Conservation (phyloP, 2,329 filamentous ascomycete species). For the Aspergillus quadrilineatus region DNA sequence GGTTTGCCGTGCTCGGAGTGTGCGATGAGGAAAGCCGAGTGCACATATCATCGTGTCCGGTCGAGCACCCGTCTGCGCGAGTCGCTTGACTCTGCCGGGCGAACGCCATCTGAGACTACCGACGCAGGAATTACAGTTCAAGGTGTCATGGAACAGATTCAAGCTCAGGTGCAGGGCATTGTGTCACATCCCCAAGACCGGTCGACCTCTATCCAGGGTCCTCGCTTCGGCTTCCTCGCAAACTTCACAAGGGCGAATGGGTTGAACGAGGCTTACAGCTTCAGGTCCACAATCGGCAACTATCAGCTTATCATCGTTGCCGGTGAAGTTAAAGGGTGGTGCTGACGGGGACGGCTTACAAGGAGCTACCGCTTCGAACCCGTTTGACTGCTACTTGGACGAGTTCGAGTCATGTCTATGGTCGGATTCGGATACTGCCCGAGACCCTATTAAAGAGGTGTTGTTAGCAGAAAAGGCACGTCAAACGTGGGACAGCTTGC, state of each 20-base stretch:
- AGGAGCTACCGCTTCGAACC: neutral
- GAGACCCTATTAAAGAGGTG: neutral
- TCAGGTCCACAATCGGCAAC: too few relatives aligned
- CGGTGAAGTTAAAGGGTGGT: too few relatives aligned
- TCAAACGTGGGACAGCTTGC: neutral
- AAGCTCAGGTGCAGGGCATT: neutral
- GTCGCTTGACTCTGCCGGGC: neutral
- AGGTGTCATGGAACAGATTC: neutral
- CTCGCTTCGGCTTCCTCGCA: neutral
- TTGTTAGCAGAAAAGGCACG: neutral
- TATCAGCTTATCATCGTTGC: neutral
- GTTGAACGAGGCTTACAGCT: neutral
- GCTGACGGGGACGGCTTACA: neutral
- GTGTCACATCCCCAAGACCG: neutral
- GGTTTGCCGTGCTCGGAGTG: neutral
- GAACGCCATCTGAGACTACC: neutral
- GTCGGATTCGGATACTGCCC: neutral
- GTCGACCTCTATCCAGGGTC: neutral
- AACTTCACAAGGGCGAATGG: neutral
- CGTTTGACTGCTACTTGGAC: neutral
- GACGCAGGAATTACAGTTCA: neutral
- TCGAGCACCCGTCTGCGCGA: neutral
- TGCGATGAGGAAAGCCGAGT: neutral
- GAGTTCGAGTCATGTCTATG: neutral
- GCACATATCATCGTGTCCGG: neutral